Evolutionary conservation across 345 rosid species (phyloP), one percentile per base, ranked within the genome.

Genomic region (Dimocarpus longan): DNA sequence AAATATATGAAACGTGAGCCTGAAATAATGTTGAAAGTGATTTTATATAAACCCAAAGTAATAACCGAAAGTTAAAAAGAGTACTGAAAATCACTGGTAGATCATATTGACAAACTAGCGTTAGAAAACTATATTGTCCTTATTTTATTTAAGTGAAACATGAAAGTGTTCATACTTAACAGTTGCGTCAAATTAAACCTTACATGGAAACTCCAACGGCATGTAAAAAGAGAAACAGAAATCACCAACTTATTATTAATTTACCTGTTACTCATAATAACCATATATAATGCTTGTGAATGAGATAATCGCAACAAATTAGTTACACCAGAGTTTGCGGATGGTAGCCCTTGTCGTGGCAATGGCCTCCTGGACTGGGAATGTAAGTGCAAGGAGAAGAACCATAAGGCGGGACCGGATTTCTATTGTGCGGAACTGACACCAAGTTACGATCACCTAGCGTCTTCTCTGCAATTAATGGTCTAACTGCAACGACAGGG

Each of bases 301-400:
- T n/a, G n/a, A n/a, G n/a, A n/a, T n/a, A 32, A 32, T 32, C 37
- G 37, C 37, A 32, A 32, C 37, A 32, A 32, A 32, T 32, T 32
- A 48, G 15, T 46, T 24, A 6, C 22, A 48, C 60, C 74, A 70
- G 15, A 43, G 3, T 7, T 18, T 13, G 15, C 1, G 43, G n/a
- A 32, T 12, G 69, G 15, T 70, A 24, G 63, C 42, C 22, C 13
- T 62, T 6, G 26, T 5, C 32, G 10, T 18, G 22, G 66, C 77
- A 74, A 5, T 62, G 42, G 5, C 77, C 77, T 12, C 69, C 77
- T 5, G 16, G 42, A 44, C 32, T 18, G 18, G 42, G 6, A 4
- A 74, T 74, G 62, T 74, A 10, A 16, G 68, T 74, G 43, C 77
- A 74, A 5, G 77, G 24, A 24, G 77, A 74, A 74, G 77, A 2